Conservation (phyloP, 352 stramenopile genomes). For the Globisporangium alternatum region DNA sequence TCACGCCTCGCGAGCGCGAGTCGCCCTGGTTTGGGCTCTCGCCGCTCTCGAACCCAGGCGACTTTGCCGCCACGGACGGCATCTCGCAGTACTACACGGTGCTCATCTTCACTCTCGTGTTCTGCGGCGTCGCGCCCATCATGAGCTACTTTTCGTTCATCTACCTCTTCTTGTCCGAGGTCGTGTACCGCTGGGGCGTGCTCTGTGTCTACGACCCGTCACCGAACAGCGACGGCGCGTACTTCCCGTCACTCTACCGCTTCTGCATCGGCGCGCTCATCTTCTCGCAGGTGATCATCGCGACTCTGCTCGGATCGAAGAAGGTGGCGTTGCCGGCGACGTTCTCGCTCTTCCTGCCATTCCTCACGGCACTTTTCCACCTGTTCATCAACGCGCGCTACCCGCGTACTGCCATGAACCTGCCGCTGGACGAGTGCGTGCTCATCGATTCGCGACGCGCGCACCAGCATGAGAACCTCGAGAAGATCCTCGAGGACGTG, state of each 20-base stretch:
- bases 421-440: slow-evolving; percentile 76
- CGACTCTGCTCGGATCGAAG: slow-evolving; percentile 70
- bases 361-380: slow-evolving; percentile 65
- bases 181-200: slow-evolving; percentile 71
- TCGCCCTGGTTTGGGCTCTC: slow-evolving; percentile 69
- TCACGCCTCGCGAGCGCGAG: slow-evolving; percentile 70
- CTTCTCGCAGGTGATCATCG: slow-evolving; percentile 81
- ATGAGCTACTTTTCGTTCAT: slow-evolving; percentile 72
- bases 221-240: slow-evolving; percentile 59
- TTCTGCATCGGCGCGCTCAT: slow-evolving; percentile 77
- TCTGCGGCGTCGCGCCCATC: slow-evolving; percentile 72
- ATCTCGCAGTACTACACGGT: slow-evolving; percentile 73
- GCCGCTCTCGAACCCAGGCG: slow-evolving; percentile 51
- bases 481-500: slow-evolving; percentile 52
- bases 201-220: slow-evolving; percentile 75
- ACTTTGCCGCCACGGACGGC: slow-evolving; percentile 55
- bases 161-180: slow-evolving; percentile 71
- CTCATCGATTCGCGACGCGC: slow-evolving; percentile 60
- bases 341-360: slow-evolving; percentile 60
- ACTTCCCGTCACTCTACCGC: slow-evolving; percentile 79
- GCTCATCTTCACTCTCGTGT: slow-evolving; percentile 74
- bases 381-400: slow-evolving; percentile 70
- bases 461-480: slow-evolving; percentile 51
- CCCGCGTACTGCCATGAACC: slow-evolving; percentile 57
- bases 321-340: slow-evolving; percentile 55